Base-by-base conservation (phyloP, 2,329 filamentous ascomycete species). In the Fusarium sulawesiense region DNA sequence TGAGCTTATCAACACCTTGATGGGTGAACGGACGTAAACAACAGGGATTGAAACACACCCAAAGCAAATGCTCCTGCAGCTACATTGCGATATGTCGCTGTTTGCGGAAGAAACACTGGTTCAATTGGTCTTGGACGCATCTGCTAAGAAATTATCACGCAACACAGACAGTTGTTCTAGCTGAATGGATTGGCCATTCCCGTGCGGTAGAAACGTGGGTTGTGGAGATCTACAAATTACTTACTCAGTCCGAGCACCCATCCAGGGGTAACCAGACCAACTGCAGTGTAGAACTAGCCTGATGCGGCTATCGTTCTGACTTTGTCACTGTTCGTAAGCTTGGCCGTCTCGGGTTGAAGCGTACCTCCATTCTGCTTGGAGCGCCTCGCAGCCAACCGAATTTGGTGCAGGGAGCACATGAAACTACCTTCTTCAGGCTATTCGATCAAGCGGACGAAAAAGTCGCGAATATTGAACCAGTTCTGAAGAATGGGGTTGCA, bases 201-300 rank as follows among this genome's bases (percentile, higher is more conserved):
- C 29, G 51, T 40, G 41, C 40, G 40, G 55, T 42, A 55, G 62
- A 63, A 68, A 68, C 68, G 67, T 68, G 63, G 68, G 58, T 44
- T 25, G 67, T 68, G 67, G 67, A 68, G 67, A 56, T 48, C 50
- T 60, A 60, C 60, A 60, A 65, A 65, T 65, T 65, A 60, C 54
- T 25, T 49, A 30, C 37, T 37, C 23, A 60, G 58, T 64, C 50
- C 54, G 53, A 68, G 67, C 67, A 65, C 66, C 54, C 27, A 55
- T 71, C 67, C 67, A 71, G 63, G 67, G 63, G 67, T 53, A 64
- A 55, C 56, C 40, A 51, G 42, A 18, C 49, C 34, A 53, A 27
- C 34, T 29, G 23, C 23, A 46, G 42, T 46, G 20, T 37, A 45
- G 25, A 47, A 37, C 68, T 70, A 71, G 41, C 51, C 34, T 47